Conservation (phyloP, 768 basidiomycete genomes). For the Boletus rex-veris region DNA sequence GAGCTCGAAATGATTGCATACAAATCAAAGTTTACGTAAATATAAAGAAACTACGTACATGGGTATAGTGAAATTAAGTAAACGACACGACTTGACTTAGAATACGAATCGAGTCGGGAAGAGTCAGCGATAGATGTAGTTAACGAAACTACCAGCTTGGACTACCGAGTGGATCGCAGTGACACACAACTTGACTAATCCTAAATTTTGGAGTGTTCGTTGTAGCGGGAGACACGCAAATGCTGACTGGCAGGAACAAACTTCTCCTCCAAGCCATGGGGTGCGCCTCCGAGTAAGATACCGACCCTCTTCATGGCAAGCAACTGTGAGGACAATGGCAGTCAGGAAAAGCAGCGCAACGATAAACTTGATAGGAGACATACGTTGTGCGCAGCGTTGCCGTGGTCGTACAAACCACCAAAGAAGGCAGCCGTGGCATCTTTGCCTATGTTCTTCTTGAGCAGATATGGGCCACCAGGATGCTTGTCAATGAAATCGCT, state of each 20-base stretch:
- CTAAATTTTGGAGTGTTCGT: not conserved
- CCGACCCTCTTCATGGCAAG: slow-evolving; percentile 12
- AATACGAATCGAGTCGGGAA: no score
- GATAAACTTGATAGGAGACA: slow-evolving; percentile 24
- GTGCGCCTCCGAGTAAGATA: slow-evolving; percentile 7
- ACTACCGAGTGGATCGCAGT: not conserved
- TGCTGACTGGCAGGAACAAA: slow-evolving; percentile 4
- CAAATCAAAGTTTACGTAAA: no score
- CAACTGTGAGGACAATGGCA: not conserved
- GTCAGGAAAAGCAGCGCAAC: not conserved
- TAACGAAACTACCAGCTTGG: no score
- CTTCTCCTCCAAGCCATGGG: slow-evolving; percentile 6
- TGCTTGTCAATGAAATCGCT: slow-evolving; percentile 79
- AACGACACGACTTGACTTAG: no score
- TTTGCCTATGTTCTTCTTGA: slow-evolving; percentile 81
- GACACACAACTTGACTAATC: not conserved
- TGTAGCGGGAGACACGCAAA: slow-evolving; percentile 1
- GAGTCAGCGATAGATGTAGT: no score
- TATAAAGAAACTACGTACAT: no score
- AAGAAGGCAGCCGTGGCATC: slow-evolving; percentile 92
- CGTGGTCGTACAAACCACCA: slow-evolving; percentile 81
- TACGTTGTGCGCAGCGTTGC: slow-evolving; percentile 79
- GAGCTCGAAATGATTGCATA: no score
- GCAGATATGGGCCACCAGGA: slow-evolving; percentile 78
- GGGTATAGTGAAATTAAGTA: no score